Percentiles rank a stretch among this genome's conserved stretches.
phyloP scores from a whole-genome alignment of 2,329 filamentous ascomycete genomes.

The Hymenoscyphus scutula region DNA sequence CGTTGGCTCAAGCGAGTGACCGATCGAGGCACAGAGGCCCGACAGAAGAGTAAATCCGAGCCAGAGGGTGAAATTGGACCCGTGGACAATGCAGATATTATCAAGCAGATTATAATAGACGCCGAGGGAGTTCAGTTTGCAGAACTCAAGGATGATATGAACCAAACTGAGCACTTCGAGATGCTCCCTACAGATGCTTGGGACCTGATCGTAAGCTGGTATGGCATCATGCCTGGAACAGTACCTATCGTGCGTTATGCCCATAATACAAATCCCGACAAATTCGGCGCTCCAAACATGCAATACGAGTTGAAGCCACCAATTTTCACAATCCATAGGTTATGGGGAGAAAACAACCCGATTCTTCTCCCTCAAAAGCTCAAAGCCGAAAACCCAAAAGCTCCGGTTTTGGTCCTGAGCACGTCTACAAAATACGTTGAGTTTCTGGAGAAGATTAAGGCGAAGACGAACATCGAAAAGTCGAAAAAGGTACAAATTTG shows the following conservation, averaged over 20 bases:
- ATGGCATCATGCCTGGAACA: conserved; percentile 69
- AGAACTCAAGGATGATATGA: conserved; percentile 67
- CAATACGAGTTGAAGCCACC: conserved; percentile 83
- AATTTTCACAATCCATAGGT: conserved; percentile 78
- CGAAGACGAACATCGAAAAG: conserved; percentile 62
- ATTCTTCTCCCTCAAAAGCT: conserved; percentile 56
- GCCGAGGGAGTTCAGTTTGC: conserved; percentile 59
- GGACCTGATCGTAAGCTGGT: conserved; percentile 78
- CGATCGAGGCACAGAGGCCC: conserved; percentile 59
- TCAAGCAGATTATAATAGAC: conserved; percentile 58
- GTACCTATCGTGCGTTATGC: conserved; percentile 72
- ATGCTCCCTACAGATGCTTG: conserved; percentile 78
- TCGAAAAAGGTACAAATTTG: conserved; percentile 70
- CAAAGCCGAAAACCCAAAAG: conserved; percentile 58
- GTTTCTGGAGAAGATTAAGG: conserved; percentile 76
- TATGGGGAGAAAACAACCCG: conserved; percentile 61
- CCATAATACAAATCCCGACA: conserved; percentile 68
- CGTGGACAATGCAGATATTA: conserved; percentile 83
- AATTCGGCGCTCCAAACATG: conserved; percentile 59
- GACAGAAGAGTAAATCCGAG: conserved; percentile 57
- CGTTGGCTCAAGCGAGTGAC: conserved; percentile 76
- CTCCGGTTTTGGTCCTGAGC: conserved; percentile 68
- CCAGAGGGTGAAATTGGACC: conserved; percentile 63
- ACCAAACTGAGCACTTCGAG: conserved; percentile 66
- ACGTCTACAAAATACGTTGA: conserved; percentile 65